Evolutionary conservation across 768 basidiomycete genomes (phyloP).

Genomic region (Pisolithus marmoratus): DNA sequence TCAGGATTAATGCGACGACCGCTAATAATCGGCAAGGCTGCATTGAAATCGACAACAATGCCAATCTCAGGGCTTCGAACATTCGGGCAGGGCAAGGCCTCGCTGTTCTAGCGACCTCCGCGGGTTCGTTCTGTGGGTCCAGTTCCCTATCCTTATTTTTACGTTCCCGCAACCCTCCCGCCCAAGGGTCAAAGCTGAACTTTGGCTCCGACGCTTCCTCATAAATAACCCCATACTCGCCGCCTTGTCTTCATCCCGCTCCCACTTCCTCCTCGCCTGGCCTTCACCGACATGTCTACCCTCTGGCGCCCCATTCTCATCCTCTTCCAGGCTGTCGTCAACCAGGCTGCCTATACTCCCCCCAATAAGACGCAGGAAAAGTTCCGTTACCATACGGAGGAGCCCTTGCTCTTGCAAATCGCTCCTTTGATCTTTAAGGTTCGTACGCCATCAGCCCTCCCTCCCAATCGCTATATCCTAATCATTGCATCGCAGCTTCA

Average conservation of each 20-base stretch:
- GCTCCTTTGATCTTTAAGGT: conserved; percentile 55
- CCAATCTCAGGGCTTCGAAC: background rate
- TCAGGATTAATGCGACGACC: too few relatives aligned
- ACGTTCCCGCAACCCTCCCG: background rate
- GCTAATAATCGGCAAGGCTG: background rate
- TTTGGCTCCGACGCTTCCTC: background rate
- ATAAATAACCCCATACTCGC: background rate
- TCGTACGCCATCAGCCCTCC: background rate
- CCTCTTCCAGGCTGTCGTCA: conserved; percentile 42
- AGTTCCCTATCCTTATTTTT: background rate
- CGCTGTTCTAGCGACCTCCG: background rate
- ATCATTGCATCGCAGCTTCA: conserved; percentile 35
- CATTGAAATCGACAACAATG: background rate
- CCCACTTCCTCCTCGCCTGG: background rate
- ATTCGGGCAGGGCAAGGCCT: too few relatives aligned
- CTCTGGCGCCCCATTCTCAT: conserved; percentile 40
- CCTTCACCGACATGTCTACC: conserved; percentile 37
- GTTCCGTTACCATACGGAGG: conserved; percentile 48
- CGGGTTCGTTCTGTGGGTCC: background rate
- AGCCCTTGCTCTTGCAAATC: conserved; percentile 47
- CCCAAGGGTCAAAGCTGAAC: background rate
- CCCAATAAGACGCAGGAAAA: conserved; percentile 50
- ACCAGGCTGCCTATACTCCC: conserved; percentile 49
- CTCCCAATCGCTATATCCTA: background rate
- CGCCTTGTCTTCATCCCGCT: background rate